Conservation (phyloP, 345 rosid genomes). For the Eucalyptus sp. region DNA sequence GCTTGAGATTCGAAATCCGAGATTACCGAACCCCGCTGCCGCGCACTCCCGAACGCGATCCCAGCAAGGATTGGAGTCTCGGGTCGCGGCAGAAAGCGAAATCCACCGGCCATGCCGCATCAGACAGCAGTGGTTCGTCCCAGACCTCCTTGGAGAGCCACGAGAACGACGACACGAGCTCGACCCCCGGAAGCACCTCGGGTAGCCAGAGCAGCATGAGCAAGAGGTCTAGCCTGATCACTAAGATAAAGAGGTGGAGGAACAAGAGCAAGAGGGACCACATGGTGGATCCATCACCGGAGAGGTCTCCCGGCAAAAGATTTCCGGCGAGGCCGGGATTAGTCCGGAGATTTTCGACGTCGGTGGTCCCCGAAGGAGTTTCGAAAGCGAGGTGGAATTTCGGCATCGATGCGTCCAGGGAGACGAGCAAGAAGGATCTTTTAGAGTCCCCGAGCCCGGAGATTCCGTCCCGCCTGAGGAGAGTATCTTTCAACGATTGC, state of each 20-base stretch:
- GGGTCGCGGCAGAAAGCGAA: background rate
- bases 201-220: constrained; percentile 4
- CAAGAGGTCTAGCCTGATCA: constrained; percentile 1
- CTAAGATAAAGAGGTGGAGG: constrained; percentile 4
- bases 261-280: constrained; percentile 1
- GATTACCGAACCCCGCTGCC: background rate
- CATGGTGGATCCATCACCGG: background rate
- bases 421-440: background rate
- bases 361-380: background rate
- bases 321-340: background rate
- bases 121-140: background rate
- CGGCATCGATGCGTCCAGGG: accelerated
- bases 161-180: background rate
- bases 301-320: background rate
- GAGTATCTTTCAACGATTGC: constrained; percentile 16
- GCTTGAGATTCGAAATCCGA: constrained; percentile 20
- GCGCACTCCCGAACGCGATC: background rate
- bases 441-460: background rate
- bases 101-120: background rate
- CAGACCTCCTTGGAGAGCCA: constrained; percentile 1
- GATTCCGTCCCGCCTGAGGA: background rate
- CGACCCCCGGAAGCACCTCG: background rate
- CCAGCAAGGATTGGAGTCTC: background rate
- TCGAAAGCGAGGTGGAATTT: background rate
- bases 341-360: background rate